These are phyloP conservation scores for Suillus americanus DNA, from an alignment of 768 basidiomycete genomes.

Conservation along the genomic window DNA sequence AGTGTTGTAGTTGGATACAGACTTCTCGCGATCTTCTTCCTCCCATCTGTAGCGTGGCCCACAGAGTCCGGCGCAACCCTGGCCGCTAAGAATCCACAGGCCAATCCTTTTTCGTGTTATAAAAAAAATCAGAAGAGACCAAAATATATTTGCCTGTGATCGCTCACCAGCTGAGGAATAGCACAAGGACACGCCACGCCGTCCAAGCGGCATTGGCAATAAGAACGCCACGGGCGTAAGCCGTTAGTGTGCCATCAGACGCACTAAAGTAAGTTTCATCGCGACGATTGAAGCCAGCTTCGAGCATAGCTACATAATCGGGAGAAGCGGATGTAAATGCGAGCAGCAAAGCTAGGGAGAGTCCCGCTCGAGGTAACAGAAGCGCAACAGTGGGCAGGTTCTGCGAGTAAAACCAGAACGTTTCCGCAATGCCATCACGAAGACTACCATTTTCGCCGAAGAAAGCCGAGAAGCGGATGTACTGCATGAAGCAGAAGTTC, in stretches of 20 bases:
- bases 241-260: constrained; percentile 63
- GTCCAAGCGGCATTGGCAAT: constrained; percentile 82
- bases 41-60: constrained; percentile 86
- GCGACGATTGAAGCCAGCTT: constrained; percentile 48
- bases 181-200: constrained; percentile 68
- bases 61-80: constrained; percentile 78
- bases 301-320: constrained; percentile 44
- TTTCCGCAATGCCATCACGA: constrained; percentile 73
- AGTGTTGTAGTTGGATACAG: constrained; percentile 43
- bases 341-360: constrained; percentile 72
- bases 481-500: constrained; percentile 81
- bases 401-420: constrained; percentile 81
- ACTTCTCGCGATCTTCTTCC: constrained; percentile 71
- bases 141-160: not conserved
- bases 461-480: constrained; percentile 75
- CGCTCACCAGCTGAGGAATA: constrained; percentile 69
- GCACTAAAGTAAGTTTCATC: constrained; percentile 76
- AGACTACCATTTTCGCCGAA: constrained; percentile 47
- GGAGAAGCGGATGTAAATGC: constrained; percentile 54
- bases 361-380: constrained; percentile 80
- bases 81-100: constrained; percentile 76
- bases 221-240: constrained; percentile 77
- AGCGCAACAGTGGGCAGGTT: constrained; percentile 79
- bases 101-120: constrained; percentile 56
- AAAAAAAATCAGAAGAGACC: not conserved